A percentile compares a stretch with the other conserved stretches of the same genome.
phyloP scores from a whole-genome alignment of 2,329 filamentous ascomycete genomes.

The Fusarium fracticaudum region DNA sequence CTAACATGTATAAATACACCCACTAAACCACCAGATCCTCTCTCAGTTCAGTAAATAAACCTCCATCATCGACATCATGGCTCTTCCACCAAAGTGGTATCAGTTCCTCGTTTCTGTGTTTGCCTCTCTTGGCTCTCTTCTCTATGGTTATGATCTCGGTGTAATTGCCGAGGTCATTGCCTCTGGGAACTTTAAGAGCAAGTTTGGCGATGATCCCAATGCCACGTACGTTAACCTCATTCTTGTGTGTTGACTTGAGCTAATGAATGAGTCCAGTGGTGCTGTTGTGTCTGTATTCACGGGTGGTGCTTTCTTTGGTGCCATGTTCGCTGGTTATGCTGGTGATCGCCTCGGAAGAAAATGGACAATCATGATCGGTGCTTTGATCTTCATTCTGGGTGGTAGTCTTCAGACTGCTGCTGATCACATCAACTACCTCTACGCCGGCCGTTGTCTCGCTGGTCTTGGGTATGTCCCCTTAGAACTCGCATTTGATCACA shows the following conservation, averaged over 20 bases:
- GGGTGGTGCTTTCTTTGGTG: conserved; percentile 77
- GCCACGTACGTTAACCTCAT: background rate
- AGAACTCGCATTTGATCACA: too few relatives aligned
- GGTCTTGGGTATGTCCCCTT: conserved; percentile 58
- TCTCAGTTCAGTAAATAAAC: background rate
- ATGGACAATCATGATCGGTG: conserved; percentile 75
- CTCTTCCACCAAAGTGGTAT: conserved; percentile 56
- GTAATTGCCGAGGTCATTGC: conserved; percentile 28
- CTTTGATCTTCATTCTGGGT: conserved; percentile 76
- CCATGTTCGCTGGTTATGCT: conserved; percentile 67
- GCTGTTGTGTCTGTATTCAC: conserved; percentile 76
- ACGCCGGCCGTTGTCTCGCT: conserved; percentile 74
- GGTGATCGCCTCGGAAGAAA: conserved; percentile 75
- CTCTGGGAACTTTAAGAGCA: conserved; percentile 12
- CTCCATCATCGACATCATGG: conserved; percentile 44
- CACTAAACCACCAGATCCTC: background rate
- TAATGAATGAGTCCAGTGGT: background rate
- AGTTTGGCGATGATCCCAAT: conserved; percentile 10
- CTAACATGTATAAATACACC: conserved; percentile 10
- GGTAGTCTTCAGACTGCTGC: conserved; percentile 78
- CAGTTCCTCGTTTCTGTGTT: conserved; percentile 57
- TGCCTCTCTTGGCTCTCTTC: conserved; percentile 18
- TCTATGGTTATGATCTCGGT: conserved; percentile 27
- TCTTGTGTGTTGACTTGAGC: background rate
- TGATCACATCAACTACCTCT: conserved; percentile 66